Conservation (phyloP, 352 stramenopile species). For the Phytopythium aichiense region DNA sequence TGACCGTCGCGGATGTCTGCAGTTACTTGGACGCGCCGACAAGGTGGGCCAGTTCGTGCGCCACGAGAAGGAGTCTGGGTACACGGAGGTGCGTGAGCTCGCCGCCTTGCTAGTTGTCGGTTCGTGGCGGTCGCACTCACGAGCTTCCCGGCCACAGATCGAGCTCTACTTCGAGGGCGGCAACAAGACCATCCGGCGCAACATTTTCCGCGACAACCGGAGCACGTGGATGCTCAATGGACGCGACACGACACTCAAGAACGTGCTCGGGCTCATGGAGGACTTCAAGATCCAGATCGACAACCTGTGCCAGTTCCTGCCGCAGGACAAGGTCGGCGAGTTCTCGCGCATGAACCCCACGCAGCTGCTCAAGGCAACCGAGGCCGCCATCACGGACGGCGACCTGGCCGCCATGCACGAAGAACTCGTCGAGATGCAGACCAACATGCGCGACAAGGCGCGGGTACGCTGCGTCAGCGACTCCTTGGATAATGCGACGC, state of each 20-base stretch:
- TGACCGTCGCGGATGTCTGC: background rate
- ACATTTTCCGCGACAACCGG: constrained; percentile 90
- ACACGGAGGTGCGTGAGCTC: constrained; percentile 48
- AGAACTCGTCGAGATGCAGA: constrained; percentile 73
- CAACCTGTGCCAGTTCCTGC: constrained; percentile 98
- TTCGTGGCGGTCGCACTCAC: background rate
- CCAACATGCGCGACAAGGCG: constrained; percentile 66
- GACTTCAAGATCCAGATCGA: constrained; percentile 94
- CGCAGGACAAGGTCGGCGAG: constrained; percentile 95
- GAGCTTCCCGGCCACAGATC: constrained; percentile 72
- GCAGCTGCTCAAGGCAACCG: constrained; percentile 75
- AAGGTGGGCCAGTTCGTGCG: constrained; percentile 91
- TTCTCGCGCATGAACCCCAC: constrained; percentile 86
- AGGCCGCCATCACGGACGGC: constrained; percentile 69
- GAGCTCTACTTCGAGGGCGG: constrained; percentile 87
- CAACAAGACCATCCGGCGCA: constrained; percentile 85
- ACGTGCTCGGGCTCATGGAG: constrained; percentile 75
- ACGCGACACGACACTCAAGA: constrained; percentile 62
- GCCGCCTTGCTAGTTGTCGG: background rate
- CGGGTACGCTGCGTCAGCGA: constrained; percentile 25
- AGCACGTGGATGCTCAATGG: constrained; percentile 81
- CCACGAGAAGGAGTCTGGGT: constrained; percentile 81
- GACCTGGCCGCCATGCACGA: constrained; percentile 73
- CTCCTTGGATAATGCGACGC: background rate
- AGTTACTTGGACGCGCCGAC: constrained; percentile 93